Evolutionary conservation across 2,329 filamentous ascomycete species (phyloP).

Genomic region (Nigrospora sphaerica): DNA sequence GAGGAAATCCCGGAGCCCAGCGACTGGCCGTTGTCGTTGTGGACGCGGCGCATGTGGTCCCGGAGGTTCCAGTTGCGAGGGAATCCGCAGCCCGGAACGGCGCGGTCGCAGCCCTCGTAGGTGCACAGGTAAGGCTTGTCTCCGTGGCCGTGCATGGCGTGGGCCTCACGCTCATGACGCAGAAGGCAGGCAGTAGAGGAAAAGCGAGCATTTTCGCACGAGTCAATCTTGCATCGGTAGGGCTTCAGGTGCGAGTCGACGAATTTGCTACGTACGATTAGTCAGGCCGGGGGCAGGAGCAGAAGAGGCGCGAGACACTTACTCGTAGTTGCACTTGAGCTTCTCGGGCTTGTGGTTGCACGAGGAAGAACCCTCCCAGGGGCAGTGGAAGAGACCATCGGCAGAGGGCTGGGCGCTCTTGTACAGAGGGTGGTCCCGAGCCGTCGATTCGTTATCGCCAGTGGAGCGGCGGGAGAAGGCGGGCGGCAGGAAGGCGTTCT

Average conservation of each 20-base stretch:
- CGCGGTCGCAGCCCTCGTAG: slow-evolving; percentile 81
- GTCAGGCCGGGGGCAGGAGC: background rate
- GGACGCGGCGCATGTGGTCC: slow-evolving; percentile 96
- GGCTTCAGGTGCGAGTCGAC: slow-evolving; percentile 95
- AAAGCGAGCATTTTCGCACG: slow-evolving; percentile 81
- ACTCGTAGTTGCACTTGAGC: slow-evolving; percentile 99
- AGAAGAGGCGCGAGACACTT: slow-evolving; percentile 34
- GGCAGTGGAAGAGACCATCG: slow-evolving; percentile 90
- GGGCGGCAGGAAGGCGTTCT: slow-evolving; percentile 31
- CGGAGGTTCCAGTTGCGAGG: slow-evolving; percentile 91
- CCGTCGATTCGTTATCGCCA: slow-evolving; percentile 46
- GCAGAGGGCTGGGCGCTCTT: slow-evolving; percentile 53
- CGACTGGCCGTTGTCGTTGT: slow-evolving; percentile 52
- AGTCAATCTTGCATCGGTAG: slow-evolving; percentile 83
- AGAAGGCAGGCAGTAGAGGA: slow-evolving; percentile 93
- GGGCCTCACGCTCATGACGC: slow-evolving; percentile 90
- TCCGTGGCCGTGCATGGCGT: slow-evolving; percentile 91
- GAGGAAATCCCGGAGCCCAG: slow-evolving; percentile 25
- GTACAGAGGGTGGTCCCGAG: slow-evolving; percentile 64
- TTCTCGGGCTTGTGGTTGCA: slow-evolving; percentile 92
- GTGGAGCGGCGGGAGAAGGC: slow-evolving; percentile 40
- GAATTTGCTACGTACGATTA: slow-evolving; percentile 65
- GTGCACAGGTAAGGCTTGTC: slow-evolving; percentile 88
- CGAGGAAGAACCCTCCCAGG: slow-evolving; percentile 61
- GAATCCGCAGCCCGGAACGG: slow-evolving; percentile 77